Base-by-base conservation (phyloP, 2,329 filamentous ascomycete species). In the Pseudogymnoascus sp. region DNA sequence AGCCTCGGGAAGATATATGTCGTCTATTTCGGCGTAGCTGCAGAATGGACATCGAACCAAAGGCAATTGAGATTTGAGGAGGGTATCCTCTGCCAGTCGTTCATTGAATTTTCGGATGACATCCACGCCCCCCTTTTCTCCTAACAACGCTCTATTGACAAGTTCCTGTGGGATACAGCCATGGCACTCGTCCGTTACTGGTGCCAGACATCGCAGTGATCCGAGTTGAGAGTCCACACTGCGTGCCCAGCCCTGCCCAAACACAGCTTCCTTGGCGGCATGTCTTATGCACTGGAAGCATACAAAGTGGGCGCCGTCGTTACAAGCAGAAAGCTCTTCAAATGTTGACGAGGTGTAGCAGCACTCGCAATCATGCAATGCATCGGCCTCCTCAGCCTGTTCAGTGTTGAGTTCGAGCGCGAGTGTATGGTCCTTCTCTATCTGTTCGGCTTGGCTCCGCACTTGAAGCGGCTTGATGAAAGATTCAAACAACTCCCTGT, bases 21-120 rank as follows among this genome's bases (percentile, higher is more conserved):
- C 87, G 74, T 97, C 91, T 26, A 92, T 81, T 78, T 97, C 95
- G 34, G 91, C 91, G 72, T 97, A 99, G 68, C 82, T 82, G 79
- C 93, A 99, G 73, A 96, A 97, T 0, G 93, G 92, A 71, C 95
- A 97, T 40, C 87, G 86, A 59, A 95, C 81, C 1, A 97, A 82
- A 2, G 89, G 87, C 5, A 96, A 76, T 21, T 85, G 83, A 23
- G 88, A 90, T 63, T 88, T 86, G 26, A 89, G 76, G 1, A 99
- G 81, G 18, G 81, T 85, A 69, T 96, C 90, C 64, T 89, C 87
- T 2, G 89, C 87, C 23, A 96, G 80, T 31, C 91, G 86, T 68
- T 90, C 86, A 71, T 96, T 89, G 37, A 97, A 85, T 71, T 88
- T 89, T 66, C 80, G 81, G 69, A 93, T 81, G 5, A 89, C 84